Percentiles rank a stretch among this genome's conserved stretches.
These are phyloP conservation scores for Scenedesmus sp. DNA, from an alignment of 163 green algal species.

Conservation along the genomic window DNA sequence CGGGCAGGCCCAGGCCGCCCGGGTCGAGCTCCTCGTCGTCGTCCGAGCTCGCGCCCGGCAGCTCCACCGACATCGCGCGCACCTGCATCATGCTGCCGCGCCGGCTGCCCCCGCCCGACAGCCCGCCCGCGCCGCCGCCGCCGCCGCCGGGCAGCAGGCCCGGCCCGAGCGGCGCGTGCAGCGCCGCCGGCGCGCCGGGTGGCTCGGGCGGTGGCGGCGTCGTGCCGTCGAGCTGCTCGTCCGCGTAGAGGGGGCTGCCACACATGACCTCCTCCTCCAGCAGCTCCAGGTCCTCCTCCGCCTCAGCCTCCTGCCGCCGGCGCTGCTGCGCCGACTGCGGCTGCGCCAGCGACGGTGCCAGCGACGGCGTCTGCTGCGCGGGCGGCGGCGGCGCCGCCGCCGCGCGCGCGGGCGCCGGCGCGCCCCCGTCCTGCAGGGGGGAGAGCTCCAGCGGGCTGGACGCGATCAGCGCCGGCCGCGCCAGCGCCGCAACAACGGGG, in stretches of 20 bases:
- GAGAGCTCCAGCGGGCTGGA: constrained; percentile 30
- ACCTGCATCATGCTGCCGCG: constrained; percentile 29
- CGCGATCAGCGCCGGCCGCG: constrained; percentile 4
- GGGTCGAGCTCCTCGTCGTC: no score
- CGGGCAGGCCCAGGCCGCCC: no score
- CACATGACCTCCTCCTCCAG: constrained; percentile 33
- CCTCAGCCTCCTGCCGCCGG: neutral
- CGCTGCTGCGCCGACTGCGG: no score
- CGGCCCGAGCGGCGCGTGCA: no score
- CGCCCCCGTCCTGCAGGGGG: neutral
- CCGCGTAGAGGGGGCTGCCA: constrained; percentile 12
- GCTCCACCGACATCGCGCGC: constrained; percentile 30
- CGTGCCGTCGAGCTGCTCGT: constrained; percentile 52
- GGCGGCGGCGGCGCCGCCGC: neutral
- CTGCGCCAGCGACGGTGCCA: no score
- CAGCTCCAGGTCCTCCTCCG: constrained; percentile 7
- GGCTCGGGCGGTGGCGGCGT: no score
- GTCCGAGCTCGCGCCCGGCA: no score
- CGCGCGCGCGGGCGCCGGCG: no score
- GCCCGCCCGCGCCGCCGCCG: neutral
- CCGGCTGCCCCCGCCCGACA: neutral
- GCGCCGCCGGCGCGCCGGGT: no score
- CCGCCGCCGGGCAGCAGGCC: neutral
- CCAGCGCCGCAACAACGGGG: no score
- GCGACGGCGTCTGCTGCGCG: neutral